Base-by-base conservation (phyloP, 2,329 filamentous ascomycete species). In the Diplodia intermedia region DNA sequence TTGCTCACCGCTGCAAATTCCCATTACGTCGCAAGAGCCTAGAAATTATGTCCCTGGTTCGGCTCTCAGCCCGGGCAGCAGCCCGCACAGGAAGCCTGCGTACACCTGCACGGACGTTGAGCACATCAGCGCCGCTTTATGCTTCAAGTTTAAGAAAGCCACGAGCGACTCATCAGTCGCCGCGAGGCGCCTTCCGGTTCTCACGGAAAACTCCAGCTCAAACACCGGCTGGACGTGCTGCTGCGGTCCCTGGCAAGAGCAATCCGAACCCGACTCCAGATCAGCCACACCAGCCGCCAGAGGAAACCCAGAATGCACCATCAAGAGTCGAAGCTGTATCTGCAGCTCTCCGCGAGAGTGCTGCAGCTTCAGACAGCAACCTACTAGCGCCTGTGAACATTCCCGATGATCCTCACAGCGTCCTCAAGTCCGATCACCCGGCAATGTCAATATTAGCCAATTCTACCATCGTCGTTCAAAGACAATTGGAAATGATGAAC, bases 401-500 rank as follows among this genome's bases (percentile, higher is more conserved):
- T 31, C 86, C 87, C 15, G 83, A 88, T 76, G 87, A 89, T 72
- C 84, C 86, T 1, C 77, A 86, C 80, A 85, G 81, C 56, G 82
- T 89, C 1, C 83, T 90, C 31, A 87, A 85, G 71, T 79, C 83
- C 53, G 81, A 78, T 1, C 88, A 90, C 71, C 88, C 88, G 0
- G 86, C 87, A 1, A 82, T 83, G 66, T 79, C 81, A 8, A 81
- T 90, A 23, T 79, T 90, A 23, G 82, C 85, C 53, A 89, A 90
- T 73, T 89, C 87, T 1, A 84, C 86, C 9, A 79, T 90, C 54
- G 84, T 90, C 7, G 82, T 90, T 11, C 87, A 89, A 71, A 80
- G 88, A 38, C 87, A 90, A 72, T 73, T 90, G 33, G 88, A 90
- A 73, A 83, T 89, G 79, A 88, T 89, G 85, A 90, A 89, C 75